Evolutionary conservation across 768 basidiomycete species (phyloP).

Genomic region (Gloeophyllum trabeum): DNA sequence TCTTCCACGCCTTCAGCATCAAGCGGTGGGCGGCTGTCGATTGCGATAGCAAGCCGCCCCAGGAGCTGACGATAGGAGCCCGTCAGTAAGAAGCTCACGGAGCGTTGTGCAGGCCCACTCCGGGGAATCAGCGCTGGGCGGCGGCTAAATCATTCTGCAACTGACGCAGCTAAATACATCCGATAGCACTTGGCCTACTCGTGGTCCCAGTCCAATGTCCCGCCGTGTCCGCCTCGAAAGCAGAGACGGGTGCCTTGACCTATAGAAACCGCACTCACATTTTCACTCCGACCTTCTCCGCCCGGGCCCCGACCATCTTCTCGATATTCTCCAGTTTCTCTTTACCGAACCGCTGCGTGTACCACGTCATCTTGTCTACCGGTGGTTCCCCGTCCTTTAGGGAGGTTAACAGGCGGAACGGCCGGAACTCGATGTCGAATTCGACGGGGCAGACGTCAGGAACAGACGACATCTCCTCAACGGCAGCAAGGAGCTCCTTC

Average conservation of each 20-base stretch:
- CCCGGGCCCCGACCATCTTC: slow-evolving; percentile 20
- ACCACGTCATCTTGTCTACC: slow-evolving; percentile 16
- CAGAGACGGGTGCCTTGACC: too few species aligned
- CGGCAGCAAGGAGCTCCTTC: slow-evolving; percentile 25
- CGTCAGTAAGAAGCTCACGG: too few species aligned
- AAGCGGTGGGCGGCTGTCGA: slow-evolving; percentile 67
- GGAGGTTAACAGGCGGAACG: slow-evolving; percentile 31
- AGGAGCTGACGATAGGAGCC: neutral
- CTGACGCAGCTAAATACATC: neutral
- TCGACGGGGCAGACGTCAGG: slow-evolving; percentile 14
- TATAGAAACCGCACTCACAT: slow-evolving; percentile 24
- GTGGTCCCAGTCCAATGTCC: too few species aligned
- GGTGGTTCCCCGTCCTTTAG: slow-evolving; percentile 17
- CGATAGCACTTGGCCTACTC: too few species aligned
- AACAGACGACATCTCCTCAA: slow-evolving; percentile 20
- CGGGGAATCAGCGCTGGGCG: too few species aligned
- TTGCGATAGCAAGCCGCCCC: slow-evolving; percentile 45
- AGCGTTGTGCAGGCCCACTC: too few species aligned
- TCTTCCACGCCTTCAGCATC: slow-evolving; percentile 51
- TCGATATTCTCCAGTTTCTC: slow-evolving; percentile 22
- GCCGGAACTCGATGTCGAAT: slow-evolving; percentile 34
- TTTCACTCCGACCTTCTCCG: slow-evolving; percentile 26
- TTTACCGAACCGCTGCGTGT: slow-evolving; percentile 26
- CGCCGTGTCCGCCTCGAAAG: too few species aligned
- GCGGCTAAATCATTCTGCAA: neutral